Base-by-base conservation (phyloP, 768 basidiomycete species). In the Amanita rimosa region DNA sequence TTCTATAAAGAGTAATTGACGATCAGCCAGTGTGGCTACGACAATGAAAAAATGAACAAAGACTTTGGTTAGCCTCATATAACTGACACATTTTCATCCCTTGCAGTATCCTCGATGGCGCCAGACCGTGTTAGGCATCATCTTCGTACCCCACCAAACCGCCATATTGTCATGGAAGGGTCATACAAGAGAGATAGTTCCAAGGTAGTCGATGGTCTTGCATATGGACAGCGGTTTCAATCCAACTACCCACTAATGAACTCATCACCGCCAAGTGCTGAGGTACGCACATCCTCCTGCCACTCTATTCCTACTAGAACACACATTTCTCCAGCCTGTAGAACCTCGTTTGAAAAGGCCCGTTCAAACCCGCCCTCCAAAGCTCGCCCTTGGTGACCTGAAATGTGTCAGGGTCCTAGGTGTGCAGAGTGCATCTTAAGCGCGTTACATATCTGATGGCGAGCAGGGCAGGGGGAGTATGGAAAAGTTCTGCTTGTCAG, bases 401-500 rank as follows among this genome's bases (percentile, higher is more conserved):
- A 68, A 74, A 54, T 73, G 68, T 37, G 39, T 69, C 22, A 66
- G 62, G 27, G 62, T 61, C 19, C 58, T 76, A 55, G 74, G 74
- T 67, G 56, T 29, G 55, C 44, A 16, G 50, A 22, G 21, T 33
- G 24, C 11, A 14, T 16, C 34, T 24, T 26, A 6, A 7, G 21
- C 31, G 19, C 21, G 24, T 7, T 7, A 26, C 35, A n/a, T 9
- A 13, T 21, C 26, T 34, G 21, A 46, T 26, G 34, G 21, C 31
- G 4, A 46, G 33, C 21, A 76, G 74, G 75, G 8, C 55, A 57
- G 11, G 75, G 77, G 13, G 57, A 58, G 7, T 67, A 65, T 56
- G 68, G 68, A 10, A 61, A 61, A 8, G 75, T 75, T 11, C 54
- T 74, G 11, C 60, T 77, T 14, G 73, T 70, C 16, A 64, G 66